These are phyloP conservation scores for Naumovozyma castellii DNA, from an alignment of 805 yeast genomes.

Conservation along the genomic window DNA sequence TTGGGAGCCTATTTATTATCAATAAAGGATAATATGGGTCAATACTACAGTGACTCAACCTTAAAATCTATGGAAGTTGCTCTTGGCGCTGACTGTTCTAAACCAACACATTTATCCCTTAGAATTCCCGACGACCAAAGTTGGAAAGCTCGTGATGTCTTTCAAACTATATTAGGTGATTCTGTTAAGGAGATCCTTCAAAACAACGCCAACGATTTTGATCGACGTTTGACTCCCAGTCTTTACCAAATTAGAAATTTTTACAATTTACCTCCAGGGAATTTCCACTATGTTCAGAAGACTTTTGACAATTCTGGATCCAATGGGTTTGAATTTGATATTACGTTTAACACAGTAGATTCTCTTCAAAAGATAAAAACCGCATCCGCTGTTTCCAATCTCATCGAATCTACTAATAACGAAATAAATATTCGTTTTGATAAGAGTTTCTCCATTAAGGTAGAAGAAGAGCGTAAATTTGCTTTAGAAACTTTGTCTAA, in stretches of 20 bases:
- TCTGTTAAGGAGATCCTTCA: slow-evolving; percentile 41
- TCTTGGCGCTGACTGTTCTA: slow-evolving; percentile 45
- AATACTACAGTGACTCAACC: slow-evolving; percentile 19
- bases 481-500: slow-evolving; percentile 77
- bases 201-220: slow-evolving; percentile 9
- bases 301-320: slow-evolving; percentile 48
- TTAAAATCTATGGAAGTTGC: slow-evolving; percentile 20
- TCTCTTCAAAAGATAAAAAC: slow-evolving; percentile 33
- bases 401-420: slow-evolving; percentile 16
- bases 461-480: slow-evolving; percentile 38
- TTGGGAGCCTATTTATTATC: slow-evolving; percentile 56
- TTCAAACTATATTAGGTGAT: slow-evolving; percentile 59
- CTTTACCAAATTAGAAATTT: slow-evolving; percentile 48
- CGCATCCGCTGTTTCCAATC: slow-evolving; percentile 12
- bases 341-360: slow-evolving; percentile 44
- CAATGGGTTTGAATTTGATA: slow-evolving; percentile 54
- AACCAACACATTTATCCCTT: slow-evolving; percentile 58
- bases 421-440: slow-evolving; percentile 38
- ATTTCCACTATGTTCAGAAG: slow-evolving; percentile 71
- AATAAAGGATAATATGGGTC: slow-evolving; percentile 46
- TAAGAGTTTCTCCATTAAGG: slow-evolving; percentile 36
- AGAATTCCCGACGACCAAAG: slow-evolving; percentile 59
- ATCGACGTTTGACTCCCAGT: slow-evolving; percentile 32
- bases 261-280: slow-evolving; percentile 52
- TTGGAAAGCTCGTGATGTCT: slow-evolving; percentile 76